Base-by-base conservation (phyloP, 2,329 filamentous ascomycete genomes). In the Camillea tinctor region DNA sequence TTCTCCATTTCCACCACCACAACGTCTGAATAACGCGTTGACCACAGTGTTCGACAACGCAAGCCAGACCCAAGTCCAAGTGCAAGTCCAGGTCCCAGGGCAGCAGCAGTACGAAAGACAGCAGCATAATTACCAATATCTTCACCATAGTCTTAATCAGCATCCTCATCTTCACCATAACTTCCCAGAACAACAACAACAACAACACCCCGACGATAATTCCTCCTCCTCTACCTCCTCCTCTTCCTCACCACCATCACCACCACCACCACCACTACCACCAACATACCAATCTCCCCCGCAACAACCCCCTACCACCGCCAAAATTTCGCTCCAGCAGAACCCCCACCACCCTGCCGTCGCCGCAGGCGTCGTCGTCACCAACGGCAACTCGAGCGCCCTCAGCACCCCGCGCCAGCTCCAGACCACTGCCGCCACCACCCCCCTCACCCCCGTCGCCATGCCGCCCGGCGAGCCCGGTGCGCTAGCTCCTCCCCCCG, bases 401-500 rank as follows among this genome's bases (percentile, higher is more conserved):
- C 49, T 71, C 63, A 71, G 62, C 62, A 72, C 70, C 36, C 70
- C 70, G 55, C 67, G 68, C 57, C 69, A 70, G 60, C 60, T 68
- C 8, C 61, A 59, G 19, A 59, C 59, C 17, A 54, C 58, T 11
- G 56, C 62, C 36, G 63, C 66, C 21, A 65, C 68, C 17, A 61
- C 65, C 17, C 69, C 69, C 48, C 67, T 66, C 53, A 70, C 69
- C 30, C 69, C 70, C 50, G 65, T 64, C 22, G 65, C 65, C 49
- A 71, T 72, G 66, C 23, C 59, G 11, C 52, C 62, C 36, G 63
- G 59, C 52, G 71, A 73, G 57, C 64, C 64, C 20, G 62, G 65
- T 49, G 74, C 75, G 60, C 75, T 86, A 62, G 77, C 81, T 50
- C 81, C 84, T 49, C 84, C 84, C 54, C 83, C 84, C 55, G 84